Evolutionary conservation across 2,329 filamentous ascomycete genomes (phyloP).

Genomic region (Coniella lustricola): DNA sequence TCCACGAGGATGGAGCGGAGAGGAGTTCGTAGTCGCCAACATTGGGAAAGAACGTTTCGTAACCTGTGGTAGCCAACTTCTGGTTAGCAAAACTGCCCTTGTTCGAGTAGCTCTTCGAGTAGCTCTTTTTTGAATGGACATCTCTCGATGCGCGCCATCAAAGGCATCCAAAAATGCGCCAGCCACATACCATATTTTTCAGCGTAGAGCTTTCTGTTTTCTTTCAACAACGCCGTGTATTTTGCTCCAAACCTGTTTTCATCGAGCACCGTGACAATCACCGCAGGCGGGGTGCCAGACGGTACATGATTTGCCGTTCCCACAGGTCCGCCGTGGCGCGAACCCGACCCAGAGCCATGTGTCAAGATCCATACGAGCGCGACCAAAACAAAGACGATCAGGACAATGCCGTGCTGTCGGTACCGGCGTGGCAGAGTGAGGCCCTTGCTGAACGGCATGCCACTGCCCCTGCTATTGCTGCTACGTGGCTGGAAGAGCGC

Average conservation of each 20-base stretch:
- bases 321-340: conserved; percentile 9
- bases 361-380: conserved; percentile 56
- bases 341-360: conserved; percentile 25
- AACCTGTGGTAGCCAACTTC: conserved; percentile 75
- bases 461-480: conserved; percentile 6
- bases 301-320: conserved; percentile 26
- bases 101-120: neutral
- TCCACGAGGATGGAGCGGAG: conserved; percentile 57
- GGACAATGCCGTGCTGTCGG: conserved; percentile 52
- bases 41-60: conserved; percentile 75
- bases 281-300: conserved; percentile 54
- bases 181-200: conserved; percentile 65
- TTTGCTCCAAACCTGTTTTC: conserved; percentile 53
- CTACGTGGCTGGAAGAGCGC: conserved; percentile 60
- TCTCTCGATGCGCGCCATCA: too few relatives aligned
- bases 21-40: conserved; percentile 67
- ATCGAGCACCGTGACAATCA: conserved; percentile 83
- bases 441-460: neutral
- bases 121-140: neutral
- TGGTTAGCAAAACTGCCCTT: conserved; percentile 54
- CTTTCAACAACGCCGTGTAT: conserved; percentile 67
- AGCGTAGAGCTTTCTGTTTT: conserved; percentile 82
- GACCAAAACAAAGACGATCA: conserved; percentile 48
- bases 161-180: neutral
- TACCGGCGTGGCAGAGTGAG: conserved; percentile 40